Evolutionary conservation across 257 asterid species (phyloP).

Genomic region (Verbascum thapsus): DNA sequence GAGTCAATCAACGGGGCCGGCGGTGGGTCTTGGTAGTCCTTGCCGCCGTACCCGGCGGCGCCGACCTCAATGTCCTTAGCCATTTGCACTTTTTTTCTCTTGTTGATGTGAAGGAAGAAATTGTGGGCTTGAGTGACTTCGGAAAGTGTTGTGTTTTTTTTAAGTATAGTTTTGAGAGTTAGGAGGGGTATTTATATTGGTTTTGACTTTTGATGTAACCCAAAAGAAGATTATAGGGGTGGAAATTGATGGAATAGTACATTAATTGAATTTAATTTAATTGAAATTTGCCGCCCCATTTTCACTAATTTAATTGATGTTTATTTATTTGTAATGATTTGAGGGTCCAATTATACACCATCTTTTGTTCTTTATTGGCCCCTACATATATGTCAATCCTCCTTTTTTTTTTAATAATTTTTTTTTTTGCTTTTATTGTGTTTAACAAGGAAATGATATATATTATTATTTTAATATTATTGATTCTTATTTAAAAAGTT

Average conservation of each 20-base stretch:
- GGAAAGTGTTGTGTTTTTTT: background rate
- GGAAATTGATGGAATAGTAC: constrained; percentile 5
- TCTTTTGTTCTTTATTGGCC: background rate
- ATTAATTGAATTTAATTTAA: too few species aligned
- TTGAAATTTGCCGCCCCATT: constrained; percentile 43
- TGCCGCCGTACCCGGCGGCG: constrained; percentile 43
- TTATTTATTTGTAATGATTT: background rate
- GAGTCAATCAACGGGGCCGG: constrained; percentile 60
- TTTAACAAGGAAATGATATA: too few species aligned
- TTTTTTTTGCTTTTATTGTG: background rate
- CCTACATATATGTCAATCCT: background rate
- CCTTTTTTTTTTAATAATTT: too few species aligned
- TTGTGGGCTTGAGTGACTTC: background rate
- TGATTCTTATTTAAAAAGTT: too few species aligned
- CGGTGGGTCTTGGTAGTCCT: constrained; percentile 77
- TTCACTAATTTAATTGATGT: constrained; percentile 6
- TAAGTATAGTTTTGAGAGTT: constrained; percentile 21
- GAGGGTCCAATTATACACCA: constrained; percentile 22
- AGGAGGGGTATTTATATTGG: constrained; percentile 51
- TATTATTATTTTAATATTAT: too few species aligned
- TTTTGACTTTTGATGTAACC: too few species aligned
- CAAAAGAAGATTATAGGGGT: background rate
- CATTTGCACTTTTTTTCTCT: constrained; percentile 32
- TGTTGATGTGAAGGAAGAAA: background rate
- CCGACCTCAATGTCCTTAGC: constrained; percentile 56